Evolutionary conservation across 768 basidiomycete species (phyloP), one percentile per base, ranked within the genome.

Genomic region (Lentinula lateritia): DNA sequence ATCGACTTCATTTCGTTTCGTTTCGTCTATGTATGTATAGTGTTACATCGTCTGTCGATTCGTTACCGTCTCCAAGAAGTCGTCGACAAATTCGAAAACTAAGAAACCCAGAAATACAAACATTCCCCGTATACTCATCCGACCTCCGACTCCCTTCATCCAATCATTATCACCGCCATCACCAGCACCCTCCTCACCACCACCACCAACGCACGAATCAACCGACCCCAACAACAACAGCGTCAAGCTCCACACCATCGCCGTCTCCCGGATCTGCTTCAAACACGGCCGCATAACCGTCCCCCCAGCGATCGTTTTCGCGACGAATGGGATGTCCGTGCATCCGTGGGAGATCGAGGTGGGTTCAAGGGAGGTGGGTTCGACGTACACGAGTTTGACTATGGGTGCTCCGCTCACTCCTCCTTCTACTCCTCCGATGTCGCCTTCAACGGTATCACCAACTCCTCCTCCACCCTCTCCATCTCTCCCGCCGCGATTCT

Each of bases 251-350:
- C 83, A 92, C 69, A 88, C 88, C 63, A 69, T 91, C 62, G 76
- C 81, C 52, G 72, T 92, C 59, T 84, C 85, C 28, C 84, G 83
- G 52, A 61, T 83, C 32, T 90, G 87, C 67, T 90, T 85, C 80
- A 92, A 92, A 70, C 67, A 80, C 34, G 86, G 84, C 0, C 81
- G 89, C 0, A 86, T 92, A 64, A 91, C 88, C 16, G 79, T 90
- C 58, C 90, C 90, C 2, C 90, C 90, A 8, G 77, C 78, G 3
- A 61, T 92, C 61, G 81, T 82, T 9, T 71, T 90, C 38, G 86
- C 83, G 0, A 65, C 75, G 0, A 84, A 88, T 62, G 90, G 90
- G 0, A 83, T 87, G 64, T 72, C 74, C 20, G 70, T 68, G 1
- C 66, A 73, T 10, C 58, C 58, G 2, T 41, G 55, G 55, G 55